Percentiles rank a stretch among this genome's conserved stretches.
phyloP scores from a whole-genome alignment of 305 asterid species.

The Stenogyne calaminthoides region DNA sequence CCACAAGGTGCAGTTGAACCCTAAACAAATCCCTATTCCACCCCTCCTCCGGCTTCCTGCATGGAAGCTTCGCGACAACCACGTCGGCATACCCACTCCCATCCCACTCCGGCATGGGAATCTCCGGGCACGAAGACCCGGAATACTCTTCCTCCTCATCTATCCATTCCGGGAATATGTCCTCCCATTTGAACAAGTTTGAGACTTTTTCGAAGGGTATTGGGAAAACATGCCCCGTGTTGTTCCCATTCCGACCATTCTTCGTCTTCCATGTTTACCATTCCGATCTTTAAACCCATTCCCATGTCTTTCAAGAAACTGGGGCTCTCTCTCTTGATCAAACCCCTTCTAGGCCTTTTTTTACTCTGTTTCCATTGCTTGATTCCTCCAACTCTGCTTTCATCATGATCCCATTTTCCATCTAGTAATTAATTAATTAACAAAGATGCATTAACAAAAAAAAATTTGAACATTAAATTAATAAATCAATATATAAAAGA shows the following conservation, averaged over 20 bases:
- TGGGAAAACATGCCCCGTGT: slow-evolving; percentile 36
- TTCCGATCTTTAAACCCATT: slow-evolving; percentile 56
- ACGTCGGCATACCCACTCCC: slow-evolving; percentile 51
- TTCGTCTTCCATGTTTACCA: slow-evolving; percentile 78
- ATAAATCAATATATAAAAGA: too few relatives aligned
- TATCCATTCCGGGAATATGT: slow-evolving; percentile 87
- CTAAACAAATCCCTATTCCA: slow-evolving; percentile 79
- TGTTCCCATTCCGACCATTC: slow-evolving; percentile 62
- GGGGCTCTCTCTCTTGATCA: slow-evolving; percentile 60
- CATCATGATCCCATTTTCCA: slow-evolving; percentile 51
- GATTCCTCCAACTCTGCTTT: slow-evolving; percentile 54
- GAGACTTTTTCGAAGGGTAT: slow-evolving; percentile 52
- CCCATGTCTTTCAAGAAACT: slow-evolving; percentile 50
- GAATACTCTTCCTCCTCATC: slow-evolving; percentile 90
- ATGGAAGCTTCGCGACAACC: slow-evolving; percentile 73
- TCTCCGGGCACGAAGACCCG: slow-evolving; percentile 77
- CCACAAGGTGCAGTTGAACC: slow-evolving; percentile 72
- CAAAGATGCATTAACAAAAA: not conserved
- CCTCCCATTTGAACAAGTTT: slow-evolving; percentile 59
- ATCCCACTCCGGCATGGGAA: slow-evolving; percentile 72
- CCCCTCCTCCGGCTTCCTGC: slow-evolving; percentile 51
- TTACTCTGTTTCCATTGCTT: not conserved
- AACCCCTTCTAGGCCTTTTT: slow-evolving; percentile 34
- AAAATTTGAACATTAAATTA: too few relatives aligned
- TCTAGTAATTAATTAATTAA: slow-evolving; percentile 19